Evolutionary conservation across 768 basidiomycete species (phyloP), one percentile per base, ranked within the genome.

Genomic region (Jaapia argillacea): DNA sequence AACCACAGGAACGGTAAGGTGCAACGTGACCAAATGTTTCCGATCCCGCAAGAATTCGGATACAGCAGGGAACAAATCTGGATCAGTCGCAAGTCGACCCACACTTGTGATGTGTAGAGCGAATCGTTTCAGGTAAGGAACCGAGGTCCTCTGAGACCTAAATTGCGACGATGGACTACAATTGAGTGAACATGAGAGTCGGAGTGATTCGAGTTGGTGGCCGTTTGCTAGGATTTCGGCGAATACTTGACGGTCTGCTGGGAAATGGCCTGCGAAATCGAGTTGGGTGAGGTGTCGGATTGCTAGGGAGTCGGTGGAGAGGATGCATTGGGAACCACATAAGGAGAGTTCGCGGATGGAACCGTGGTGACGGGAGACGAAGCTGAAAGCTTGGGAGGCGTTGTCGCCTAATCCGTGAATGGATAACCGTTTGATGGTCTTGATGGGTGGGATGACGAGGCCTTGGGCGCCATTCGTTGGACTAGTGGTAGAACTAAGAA

Each of bases 121-220:
- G 53, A 86, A 83, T 55, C 82, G 72, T 2, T 72, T 70, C 4
- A 86, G 69, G 64, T 81, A 77, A 6, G 80, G 81, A 2, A 84
- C 68, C 2, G 65, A 61, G 20, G 45, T 43, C 13, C 24, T n/a
- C n/a, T 61, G 55, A 2, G 64, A 52, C 18, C 75, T 65, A 58
- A 84, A 81, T 45, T 71, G 60, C 0, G 68, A 61, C 4, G 77
- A 75, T 0, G 67, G 62, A 0, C 63, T 49, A 47, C 74, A 75
- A 45, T 79, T 75, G 5, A 83, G 63, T 20, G 67, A 59, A 49
- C 74, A 74, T 6, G 70, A 63, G 7, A 86, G 62, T 44, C 69
- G 68, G 24, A 85, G 65, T 0, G 67, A 71, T 55, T 85, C 80
- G 16, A 85, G 65, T 52, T 84, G 81, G 16, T 72, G 67, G 2